phyloP scores from a whole-genome alignment of 2,329 filamentous ascomycete genomes.

The Colletotrichum aenigma region DNA sequence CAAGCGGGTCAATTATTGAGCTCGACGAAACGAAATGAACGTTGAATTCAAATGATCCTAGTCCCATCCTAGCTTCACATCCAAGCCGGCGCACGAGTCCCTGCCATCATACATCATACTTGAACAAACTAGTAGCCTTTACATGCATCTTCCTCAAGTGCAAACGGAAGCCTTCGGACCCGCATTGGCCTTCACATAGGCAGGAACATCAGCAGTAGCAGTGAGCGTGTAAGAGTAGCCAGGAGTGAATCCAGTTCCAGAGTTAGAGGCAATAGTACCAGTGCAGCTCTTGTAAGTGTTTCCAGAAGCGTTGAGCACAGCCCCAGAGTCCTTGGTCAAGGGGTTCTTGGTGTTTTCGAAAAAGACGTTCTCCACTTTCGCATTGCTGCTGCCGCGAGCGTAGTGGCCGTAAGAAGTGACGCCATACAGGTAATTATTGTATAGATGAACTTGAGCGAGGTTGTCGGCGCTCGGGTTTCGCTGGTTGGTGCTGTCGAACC shows the following conservation, averaged over 20 bases:
- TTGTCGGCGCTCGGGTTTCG: conserved; percentile 21
- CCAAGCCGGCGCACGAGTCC: neutral
- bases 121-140: neutral
- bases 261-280: conserved; percentile 7
- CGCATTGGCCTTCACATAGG: conserved; percentile 12
- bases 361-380: conserved; percentile 18
- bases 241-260: conserved; percentile 2
- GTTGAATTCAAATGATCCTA: neutral
- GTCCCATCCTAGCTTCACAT: neutral
- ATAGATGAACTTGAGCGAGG: conserved; percentile 18
- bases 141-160: neutral
- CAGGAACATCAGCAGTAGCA: conserved; percentile 10
- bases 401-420: conserved; percentile 21
- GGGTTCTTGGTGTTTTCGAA: conserved; percentile 20
- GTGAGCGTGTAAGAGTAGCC: conserved; percentile 9
- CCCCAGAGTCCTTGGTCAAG: neutral
- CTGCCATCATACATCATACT: neutral
- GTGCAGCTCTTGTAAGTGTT: conserved; percentile 14
- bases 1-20: neutral
- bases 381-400: conserved; percentile 16
- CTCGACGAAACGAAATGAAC: neutral
- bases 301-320: neutral
- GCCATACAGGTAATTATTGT: conserved; percentile 21
- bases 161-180: conserved; percentile 6
- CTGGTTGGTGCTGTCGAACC: conserved; percentile 19